Evolutionary conservation across 2,329 filamentous ascomycete species (phyloP).

Genomic region (Penicillium sp.): DNA sequence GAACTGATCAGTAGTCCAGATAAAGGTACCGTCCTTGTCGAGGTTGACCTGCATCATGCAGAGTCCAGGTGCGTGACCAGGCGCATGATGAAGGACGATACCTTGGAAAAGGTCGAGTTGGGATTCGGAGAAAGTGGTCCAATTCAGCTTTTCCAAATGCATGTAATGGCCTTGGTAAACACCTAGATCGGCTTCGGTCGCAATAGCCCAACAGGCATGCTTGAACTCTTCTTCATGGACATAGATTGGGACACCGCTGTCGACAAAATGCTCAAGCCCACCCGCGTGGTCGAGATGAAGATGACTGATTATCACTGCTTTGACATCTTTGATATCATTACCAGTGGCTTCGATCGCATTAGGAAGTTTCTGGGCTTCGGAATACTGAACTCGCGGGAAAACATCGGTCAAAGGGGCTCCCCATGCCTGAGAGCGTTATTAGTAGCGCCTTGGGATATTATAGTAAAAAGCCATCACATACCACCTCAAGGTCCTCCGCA

Average conservation of each 20-base stretch:
- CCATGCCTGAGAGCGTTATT: constrained; percentile 33
- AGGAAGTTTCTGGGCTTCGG: constrained; percentile 37
- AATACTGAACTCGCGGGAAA: constrained; percentile 43
- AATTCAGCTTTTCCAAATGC: constrained; percentile 43
- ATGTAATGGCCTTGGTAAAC: constrained; percentile 46
- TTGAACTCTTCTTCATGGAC: constrained; percentile 55
- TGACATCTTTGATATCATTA: constrained; percentile 53
- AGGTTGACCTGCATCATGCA: constrained; percentile 44
- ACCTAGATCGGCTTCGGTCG: constrained; percentile 46
- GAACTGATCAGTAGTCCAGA: constrained; percentile 49
- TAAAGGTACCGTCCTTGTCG: constrained; percentile 40
- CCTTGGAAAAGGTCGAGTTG: constrained; percentile 47
- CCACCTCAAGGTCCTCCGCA: constrained; percentile 46
- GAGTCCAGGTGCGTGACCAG: constrained; percentile 44
- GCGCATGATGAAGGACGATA: constrained; percentile 42
- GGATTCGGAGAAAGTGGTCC: constrained; percentile 48
- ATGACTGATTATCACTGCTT: constrained; percentile 53
- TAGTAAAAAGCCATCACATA: constrained; percentile 22
- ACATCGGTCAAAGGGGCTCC: constrained; percentile 42
- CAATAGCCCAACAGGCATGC: constrained; percentile 51
- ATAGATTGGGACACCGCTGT: constrained; percentile 50
- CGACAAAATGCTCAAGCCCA: constrained; percentile 51
- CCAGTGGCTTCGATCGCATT: constrained; percentile 42
- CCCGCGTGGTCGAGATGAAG: constrained; percentile 56
- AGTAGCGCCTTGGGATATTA: background rate